phyloP scores from a whole-genome alignment of 2,329 filamentous ascomycete genomes.

The Talaromyces amestolkiae region DNA sequence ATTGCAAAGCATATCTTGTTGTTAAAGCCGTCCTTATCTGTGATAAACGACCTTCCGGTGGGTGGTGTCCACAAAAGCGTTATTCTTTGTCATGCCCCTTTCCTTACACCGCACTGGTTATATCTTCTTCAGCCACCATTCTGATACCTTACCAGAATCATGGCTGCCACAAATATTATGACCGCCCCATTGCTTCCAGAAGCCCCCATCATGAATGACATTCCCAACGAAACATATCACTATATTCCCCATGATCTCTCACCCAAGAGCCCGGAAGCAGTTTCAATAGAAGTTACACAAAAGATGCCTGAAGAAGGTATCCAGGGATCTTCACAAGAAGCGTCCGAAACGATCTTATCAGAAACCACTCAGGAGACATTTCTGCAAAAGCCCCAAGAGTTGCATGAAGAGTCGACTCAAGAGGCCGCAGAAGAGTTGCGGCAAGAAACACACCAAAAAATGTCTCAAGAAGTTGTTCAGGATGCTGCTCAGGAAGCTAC shows the following conservation, averaged over 20 bases:
- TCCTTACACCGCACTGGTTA: background rate
- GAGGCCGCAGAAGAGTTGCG: background rate
- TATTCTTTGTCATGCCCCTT: background rate
- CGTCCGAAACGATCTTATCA: background rate
- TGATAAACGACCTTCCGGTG: background rate
- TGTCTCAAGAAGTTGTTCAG: background rate
- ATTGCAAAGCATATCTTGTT: background rate
- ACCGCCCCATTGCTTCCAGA: conserved; percentile 8
- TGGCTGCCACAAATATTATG: conserved; percentile 15
- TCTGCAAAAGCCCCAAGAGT: background rate
- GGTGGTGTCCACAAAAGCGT: background rate
- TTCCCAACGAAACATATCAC: background rate
- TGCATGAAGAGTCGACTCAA: background rate
- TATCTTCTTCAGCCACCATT: background rate
- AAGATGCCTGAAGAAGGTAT: background rate
- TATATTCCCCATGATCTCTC: conserved; percentile 3
- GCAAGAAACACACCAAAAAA: background rate
- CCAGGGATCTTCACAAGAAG: background rate
- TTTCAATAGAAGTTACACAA: background rate
- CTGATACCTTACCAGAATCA: background rate
- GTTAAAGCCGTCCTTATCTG: background rate
- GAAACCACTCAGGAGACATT: background rate
- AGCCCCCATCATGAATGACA: conserved; percentile 7
- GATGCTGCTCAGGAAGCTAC: background rate
- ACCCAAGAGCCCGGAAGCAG: background rate